These are phyloP conservation scores for Pestalotiopsis sp. DNA, from an alignment of 2,329 filamentous ascomycete species.

Conservation along the genomic window DNA sequence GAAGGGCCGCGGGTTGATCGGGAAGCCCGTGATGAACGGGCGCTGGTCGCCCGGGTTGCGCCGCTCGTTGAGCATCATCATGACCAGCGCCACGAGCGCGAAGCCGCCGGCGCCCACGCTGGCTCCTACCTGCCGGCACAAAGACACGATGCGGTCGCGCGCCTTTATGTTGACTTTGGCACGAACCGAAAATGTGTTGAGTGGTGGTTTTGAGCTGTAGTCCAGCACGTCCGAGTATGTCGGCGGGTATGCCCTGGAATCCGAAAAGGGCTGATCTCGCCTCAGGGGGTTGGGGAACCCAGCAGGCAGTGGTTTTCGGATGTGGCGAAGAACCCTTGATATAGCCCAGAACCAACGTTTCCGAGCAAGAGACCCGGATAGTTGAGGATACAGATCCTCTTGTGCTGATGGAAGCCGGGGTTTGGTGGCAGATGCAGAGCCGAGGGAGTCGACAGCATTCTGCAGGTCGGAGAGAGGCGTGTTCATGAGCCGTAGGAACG, in stretches of 20 bases:
- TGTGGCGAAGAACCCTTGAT: conserved; percentile 22
- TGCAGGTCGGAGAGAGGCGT: conserved; percentile 15
- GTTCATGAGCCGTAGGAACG: conserved; percentile 22
- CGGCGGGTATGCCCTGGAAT: conserved; percentile 10
- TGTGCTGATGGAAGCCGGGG: conserved; percentile 21
- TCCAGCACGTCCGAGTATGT: conserved; percentile 19
- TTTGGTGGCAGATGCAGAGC: conserved; percentile 13
- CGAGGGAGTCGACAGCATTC: conserved; percentile 13
- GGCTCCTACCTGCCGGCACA: conserved; percentile 21
- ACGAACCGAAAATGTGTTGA: conserved; percentile 20
- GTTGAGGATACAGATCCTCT: conserved; percentile 22
- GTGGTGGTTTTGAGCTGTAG: conserved; percentile 20
- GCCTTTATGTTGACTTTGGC: conserved; percentile 15
- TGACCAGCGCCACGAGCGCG: conserved; percentile 22
- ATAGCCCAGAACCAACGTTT: conserved; percentile 26
- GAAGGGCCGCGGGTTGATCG: not conserved
- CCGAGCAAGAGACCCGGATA: conserved; percentile 18
- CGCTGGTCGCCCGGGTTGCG: not conserved
- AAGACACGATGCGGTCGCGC: conserved; percentile 17
- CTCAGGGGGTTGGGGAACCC: conserved; percentile 25
- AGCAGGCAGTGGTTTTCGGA: conserved; percentile 19
- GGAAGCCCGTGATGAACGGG: not conserved
- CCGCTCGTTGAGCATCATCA: conserved; percentile 25
- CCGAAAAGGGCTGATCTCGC: conserved; percentile 11
- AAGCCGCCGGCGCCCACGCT: conserved; percentile 22